Evolutionary conservation across 192 early-diverging fungal genomes (phyloP).

Genomic region (Thoreauomyces humboldtii): DNA sequence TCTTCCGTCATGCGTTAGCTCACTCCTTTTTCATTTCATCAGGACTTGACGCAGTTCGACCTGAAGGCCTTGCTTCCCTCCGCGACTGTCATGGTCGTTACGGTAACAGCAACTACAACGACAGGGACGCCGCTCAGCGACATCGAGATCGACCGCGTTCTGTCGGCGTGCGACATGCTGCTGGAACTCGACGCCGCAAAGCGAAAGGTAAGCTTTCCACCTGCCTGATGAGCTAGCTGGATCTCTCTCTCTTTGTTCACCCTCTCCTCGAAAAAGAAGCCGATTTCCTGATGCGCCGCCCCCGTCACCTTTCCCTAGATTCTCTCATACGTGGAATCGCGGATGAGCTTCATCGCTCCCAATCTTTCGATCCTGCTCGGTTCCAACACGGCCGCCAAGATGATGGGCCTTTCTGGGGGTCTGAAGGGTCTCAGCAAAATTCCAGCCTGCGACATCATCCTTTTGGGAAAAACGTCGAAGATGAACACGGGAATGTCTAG

Average conservation of each 20-base stretch:
- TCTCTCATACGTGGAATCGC: slow-evolving; percentile 84
- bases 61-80: slow-evolving; percentile 76
- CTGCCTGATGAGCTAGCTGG: neutral
- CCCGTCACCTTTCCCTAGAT: slow-evolving; percentile 55
- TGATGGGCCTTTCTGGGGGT: slow-evolving; percentile 89
- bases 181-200: slow-evolving; percentile 72
- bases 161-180: slow-evolving; percentile 77
- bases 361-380: slow-evolving; percentile 88
- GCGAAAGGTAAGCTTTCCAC: slow-evolving; percentile 44
- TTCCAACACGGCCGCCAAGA: slow-evolving; percentile 79
- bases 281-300: no score
- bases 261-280: no score
- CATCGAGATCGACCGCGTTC: slow-evolving; percentile 60
- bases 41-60: slow-evolving; percentile 73
- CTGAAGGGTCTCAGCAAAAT: slow-evolving; percentile 82
- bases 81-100: slow-evolving; percentile 83
- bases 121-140: slow-evolving; percentile 63
- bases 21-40: neutral
- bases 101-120: slow-evolving; percentile 85
- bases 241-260: no score
- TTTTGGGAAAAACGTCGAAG: slow-evolving; percentile 57
- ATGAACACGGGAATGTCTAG: slow-evolving; percentile 65
- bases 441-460: slow-evolving; percentile 85
- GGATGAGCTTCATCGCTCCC: slow-evolving; percentile 91
- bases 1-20: neutral